Evolutionary conservation across 257 asterid genomes (phyloP), one percentile per base, ranked within the genome.

Genomic region (Verbascum thapsus): DNA sequence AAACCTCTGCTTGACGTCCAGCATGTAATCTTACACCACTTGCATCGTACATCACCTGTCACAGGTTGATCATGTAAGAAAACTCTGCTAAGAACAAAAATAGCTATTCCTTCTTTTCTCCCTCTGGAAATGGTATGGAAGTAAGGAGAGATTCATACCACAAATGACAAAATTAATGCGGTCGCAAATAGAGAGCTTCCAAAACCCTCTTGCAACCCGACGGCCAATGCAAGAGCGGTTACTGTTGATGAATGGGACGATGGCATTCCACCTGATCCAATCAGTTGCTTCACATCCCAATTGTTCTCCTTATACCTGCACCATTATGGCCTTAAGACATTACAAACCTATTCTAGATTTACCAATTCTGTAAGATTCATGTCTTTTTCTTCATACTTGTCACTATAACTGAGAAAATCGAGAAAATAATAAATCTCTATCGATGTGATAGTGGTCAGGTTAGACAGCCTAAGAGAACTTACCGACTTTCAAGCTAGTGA

Each of bases 241-340:
- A 87, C 99, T 6, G 99, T 90, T 58, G 99, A 75, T 23, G 99
- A 85, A 85, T 94, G 97, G 67, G 99, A 90, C 1, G 99, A 94
- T 0, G 99, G 99, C 99, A 94, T 94, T 8, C 99, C 99, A 8
- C 99, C 99, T 1, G 99, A 87, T 63, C 87, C 97, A 66, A 90
- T 48, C 19, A 94, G 90, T 77, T 73, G 83, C 81, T 80, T 87
- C 44, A 82, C 57, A 72, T 94, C 97, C 97, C 96, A 90, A 34
- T 76, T 82, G 22, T 76, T 80, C 71, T 90, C 97, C 72, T 75
- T 90, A 70, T 87, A 94, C 99, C 99, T 94, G 86, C 71, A 87
- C 65, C 63, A 76, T 75, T 55, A 65, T 38, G 71, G 72, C 53
- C 52, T 51, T 47, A 58, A 64, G 71, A 58, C 62, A 64, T 58